Base-by-base conservation (phyloP, 768 basidiomycete species). In the Cystofilobasidium bisporidii region DNA sequence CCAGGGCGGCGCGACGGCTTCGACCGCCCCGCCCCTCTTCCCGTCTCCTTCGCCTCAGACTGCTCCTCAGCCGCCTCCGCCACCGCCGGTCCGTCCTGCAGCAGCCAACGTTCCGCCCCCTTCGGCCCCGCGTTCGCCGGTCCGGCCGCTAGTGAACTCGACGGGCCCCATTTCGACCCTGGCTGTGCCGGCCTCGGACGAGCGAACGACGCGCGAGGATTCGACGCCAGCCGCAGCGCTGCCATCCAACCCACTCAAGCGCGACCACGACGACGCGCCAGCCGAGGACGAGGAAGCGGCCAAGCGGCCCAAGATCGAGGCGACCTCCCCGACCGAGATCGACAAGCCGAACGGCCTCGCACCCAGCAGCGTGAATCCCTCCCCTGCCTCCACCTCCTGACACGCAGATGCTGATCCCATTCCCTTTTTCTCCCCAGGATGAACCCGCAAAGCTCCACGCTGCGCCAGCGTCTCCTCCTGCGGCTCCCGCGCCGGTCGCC, bases 11-110 rank as follows among this genome's bases (percentile, higher is more conserved):
- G 33, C 53, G 11, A 64, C 63, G 9, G 63, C 63, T 3, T 64
- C 63, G 38, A 64, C 53, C 12, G 63, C 63, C 17, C 64, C 64
- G 20, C 64, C 64, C 11, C 57, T 48, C 30, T 63, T 63, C 47
- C 47, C 61, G 45, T 33, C 45, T 5, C 30, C 45, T 18, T 48
- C 61, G 15, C 53, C 53, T 2, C 28, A 28, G 18, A 15, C 28
- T 18, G 53, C 53, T 15, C 12, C 53, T 20, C 26, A 15, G 30
- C 12, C 53, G 53, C 36, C 36, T 5, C 36, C 36, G 36, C 36
- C 36, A 36, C 36, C 36, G 36, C 36, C 36, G 6, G 36, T n/a
- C n/a, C n/a, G n/a, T n/a, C n/a, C n/a, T n/a, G n/a, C n/a, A n/a
- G n/a, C n/a, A n/a, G n/a, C n/a, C n/a, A n/a, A n/a, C n/a, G 10